Evolutionary conservation across 192 early-diverging fungal species (phyloP).

Genomic region (Coemansia interrupta): DNA sequence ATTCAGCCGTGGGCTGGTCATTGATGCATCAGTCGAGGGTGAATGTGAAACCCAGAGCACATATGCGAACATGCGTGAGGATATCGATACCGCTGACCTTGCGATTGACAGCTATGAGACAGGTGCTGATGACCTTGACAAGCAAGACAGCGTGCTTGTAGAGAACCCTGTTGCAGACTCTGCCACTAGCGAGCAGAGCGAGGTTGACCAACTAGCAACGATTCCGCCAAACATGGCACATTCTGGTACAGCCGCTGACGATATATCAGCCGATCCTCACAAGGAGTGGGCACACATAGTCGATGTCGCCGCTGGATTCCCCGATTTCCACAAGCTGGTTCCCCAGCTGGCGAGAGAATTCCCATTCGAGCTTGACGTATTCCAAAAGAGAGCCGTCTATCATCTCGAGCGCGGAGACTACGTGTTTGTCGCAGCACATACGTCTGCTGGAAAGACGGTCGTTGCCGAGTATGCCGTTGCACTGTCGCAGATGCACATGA

Average conservation of each 20-base stretch:
- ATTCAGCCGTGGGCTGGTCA: conserved; percentile 42
- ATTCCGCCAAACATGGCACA: neutral
- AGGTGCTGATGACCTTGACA: neutral
- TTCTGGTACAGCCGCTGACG: neutral
- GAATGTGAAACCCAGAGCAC: neutral
- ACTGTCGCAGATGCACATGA: conserved; percentile 91
- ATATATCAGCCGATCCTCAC: conserved; percentile 13
- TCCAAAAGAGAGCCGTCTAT: conserved; percentile 96
- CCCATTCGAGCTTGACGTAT: conserved; percentile 93
- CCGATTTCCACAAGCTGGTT: conserved; percentile 85
- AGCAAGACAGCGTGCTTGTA: neutral
- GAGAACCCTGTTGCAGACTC: neutral
- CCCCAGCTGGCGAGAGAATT: conserved; percentile 86
- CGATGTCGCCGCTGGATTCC: conserved; percentile 79
- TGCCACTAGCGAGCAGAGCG: neutral
- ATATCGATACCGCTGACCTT: conserved; percentile 14
- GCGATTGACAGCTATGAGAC: conserved; percentile 25
- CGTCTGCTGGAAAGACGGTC: conserved; percentile 96
- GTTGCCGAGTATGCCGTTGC: conserved; percentile 99
- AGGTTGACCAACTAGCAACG: conserved; percentile 8
- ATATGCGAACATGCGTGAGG: conserved; percentile 3
- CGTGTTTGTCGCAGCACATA: conserved; percentile 98
- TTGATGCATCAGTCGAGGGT: neutral
- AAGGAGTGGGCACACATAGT: conserved; percentile 91
- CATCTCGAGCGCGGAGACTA: conserved; percentile 92